phyloP scores from a whole-genome alignment of 345 rosid genomes.

The Isatis tinctoria region DNA sequence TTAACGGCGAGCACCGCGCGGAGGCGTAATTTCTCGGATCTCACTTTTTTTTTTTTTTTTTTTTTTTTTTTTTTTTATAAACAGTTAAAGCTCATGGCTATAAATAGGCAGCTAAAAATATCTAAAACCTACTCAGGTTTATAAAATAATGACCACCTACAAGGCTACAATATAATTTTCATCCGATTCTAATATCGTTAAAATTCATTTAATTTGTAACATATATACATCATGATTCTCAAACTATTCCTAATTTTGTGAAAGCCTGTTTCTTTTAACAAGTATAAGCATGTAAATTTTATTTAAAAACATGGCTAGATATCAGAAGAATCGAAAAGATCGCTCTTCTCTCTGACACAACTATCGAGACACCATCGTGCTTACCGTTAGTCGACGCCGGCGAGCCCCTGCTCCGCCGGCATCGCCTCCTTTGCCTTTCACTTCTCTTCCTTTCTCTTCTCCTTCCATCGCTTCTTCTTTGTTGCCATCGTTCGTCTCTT shows the following conservation, averaged over 20 bases:
- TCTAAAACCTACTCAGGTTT: neutral
- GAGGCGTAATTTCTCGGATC: too few species aligned
- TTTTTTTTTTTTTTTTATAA: neutral
- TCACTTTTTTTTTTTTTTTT: too few species aligned
- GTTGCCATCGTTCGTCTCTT: too few species aligned
- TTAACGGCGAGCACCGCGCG: too few species aligned
- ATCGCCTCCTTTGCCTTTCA: too few species aligned
- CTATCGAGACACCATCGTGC: too few species aligned
- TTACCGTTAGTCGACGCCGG: too few species aligned
- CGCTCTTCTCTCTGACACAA: too few species aligned
- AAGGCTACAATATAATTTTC: neutral
- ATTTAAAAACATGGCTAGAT: neutral
- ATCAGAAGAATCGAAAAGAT: too few species aligned
- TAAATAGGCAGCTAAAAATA: neutral
- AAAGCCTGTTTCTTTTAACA: neutral
- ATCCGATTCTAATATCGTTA: neutral
- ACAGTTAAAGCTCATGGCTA: neutral
- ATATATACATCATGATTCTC: neutral
- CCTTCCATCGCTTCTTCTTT: too few species aligned
- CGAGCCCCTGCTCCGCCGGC: too few species aligned
- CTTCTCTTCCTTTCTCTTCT: too few species aligned
- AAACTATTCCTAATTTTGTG: neutral
- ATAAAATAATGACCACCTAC: neutral
- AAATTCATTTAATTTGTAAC: neutral
- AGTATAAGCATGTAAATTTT: neutral